phyloP scores from a whole-genome alignment of 1,284 basidiomycete species.

The Ceratobasidium sp. region DNA sequence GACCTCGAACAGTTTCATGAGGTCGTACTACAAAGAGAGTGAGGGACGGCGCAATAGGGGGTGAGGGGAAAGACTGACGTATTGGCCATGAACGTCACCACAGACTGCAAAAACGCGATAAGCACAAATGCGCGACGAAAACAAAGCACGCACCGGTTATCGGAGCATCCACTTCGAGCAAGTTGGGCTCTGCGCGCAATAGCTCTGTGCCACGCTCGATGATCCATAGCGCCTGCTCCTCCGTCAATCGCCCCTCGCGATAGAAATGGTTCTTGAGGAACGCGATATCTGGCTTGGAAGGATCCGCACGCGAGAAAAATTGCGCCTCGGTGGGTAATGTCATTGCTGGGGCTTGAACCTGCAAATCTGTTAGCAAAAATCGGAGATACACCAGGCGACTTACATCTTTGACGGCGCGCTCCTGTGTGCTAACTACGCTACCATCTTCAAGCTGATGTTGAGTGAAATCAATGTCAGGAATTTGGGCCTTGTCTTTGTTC shows the following conservation, averaged over 20 bases:
- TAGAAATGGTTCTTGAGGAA: conserved; percentile 99
- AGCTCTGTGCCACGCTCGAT: conserved; percentile 85
- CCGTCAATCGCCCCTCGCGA: conserved; percentile 91
- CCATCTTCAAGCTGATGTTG: too few relatives aligned
- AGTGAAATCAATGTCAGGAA: conserved; percentile 87
- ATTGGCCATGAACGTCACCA: conserved; percentile 98
- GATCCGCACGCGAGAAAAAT: too few relatives aligned
- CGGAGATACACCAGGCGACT: conserved; percentile 53
- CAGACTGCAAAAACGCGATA: conserved; percentile 69
- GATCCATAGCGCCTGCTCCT: conserved; percentile 92
- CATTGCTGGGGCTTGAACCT: conserved; percentile 98
- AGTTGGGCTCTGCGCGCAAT: conserved; percentile 86
- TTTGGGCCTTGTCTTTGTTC: conserved; percentile 66
- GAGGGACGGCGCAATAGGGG: conserved; percentile 27
- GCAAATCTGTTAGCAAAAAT: conserved; percentile 36
- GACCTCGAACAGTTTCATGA: conserved; percentile 98
- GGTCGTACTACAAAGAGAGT: conserved; percentile 78
- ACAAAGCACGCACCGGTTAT: conserved; percentile 81
- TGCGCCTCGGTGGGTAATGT: conserved; percentile 92
- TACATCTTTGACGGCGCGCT: conserved; percentile 88
- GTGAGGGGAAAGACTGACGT: conserved; percentile 69
- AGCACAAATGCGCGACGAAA: background rate
- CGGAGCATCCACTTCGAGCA: conserved; percentile 93
- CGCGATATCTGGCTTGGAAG: conserved; percentile 95
- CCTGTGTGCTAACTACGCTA: conserved; percentile 85